Evolutionary conservation across 2,329 filamentous ascomycete genomes (phyloP), one percentile per base, ranked within the genome.

Genomic region (Xylaria digitata): DNA sequence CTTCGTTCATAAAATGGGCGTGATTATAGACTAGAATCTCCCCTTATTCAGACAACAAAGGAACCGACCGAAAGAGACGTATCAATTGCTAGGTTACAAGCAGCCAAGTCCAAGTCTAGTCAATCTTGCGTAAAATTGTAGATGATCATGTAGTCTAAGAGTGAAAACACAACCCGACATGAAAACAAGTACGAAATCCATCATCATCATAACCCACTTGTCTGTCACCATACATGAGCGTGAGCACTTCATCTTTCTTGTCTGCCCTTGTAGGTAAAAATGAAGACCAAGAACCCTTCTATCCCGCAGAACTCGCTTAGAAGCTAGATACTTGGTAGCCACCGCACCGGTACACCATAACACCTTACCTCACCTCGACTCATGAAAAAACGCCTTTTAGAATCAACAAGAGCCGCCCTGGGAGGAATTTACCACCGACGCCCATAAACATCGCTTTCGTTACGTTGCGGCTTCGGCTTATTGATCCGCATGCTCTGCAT

Each of bases 391-490:
- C 23, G 30, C 34, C 30, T 48, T 6, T 8, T 19, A 37, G 19
- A 40, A 58, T 21, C 4, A 26, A 17, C 3, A 13, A 60, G n/a
- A 56, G 23, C n/a, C 13, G n/a, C 40, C 37, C 37, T 26, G 43
- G 30, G 23, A 3, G 17, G 17, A 30, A 23, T 55, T 55, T 69
- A 72, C 70, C 70, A 72, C 13, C 70, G 68, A 21, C 70, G 70
- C 40, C 68, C 70, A 21, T 34, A 72, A 49, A 72, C 60, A 1
- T 34, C 42, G 54, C 50, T 70, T 56, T 72, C 70, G 15, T 37
- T 48, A 11, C 3, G 54, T 34, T 37, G 67, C 21, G 60, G 6
- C 53, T 64, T 68, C 19, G 53, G 15, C 19, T 63, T 48, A 30
- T 45, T 46, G 17, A 49, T 64, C 23, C 48, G 43, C 55, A 43